phyloP scores from a whole-genome alignment of 257 asterid species.

The Gardenia jasminoides region DNA sequence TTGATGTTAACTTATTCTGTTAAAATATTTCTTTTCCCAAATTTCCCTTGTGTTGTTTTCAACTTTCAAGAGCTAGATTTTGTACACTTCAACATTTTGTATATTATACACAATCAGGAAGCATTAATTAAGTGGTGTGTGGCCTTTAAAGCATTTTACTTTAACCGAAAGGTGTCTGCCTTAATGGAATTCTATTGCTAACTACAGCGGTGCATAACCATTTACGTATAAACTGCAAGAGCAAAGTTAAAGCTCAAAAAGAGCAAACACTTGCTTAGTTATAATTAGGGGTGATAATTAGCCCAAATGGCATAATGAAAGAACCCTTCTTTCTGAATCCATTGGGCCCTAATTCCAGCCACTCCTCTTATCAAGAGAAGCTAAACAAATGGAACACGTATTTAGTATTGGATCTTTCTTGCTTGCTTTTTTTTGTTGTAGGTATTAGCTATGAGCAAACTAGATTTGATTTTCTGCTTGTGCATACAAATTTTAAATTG shows the following conservation, averaged over 20 bases:
- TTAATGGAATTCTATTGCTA: not conserved
- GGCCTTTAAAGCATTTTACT: constrained; percentile 6
- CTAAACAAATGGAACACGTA: not conserved
- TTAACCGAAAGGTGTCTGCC: constrained; percentile 22
- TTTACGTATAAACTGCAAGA: not conserved
- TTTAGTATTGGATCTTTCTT: not conserved
- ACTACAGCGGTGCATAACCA: not conserved
- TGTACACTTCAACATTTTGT: not conserved
- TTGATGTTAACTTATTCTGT: not conserved
- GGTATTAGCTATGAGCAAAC: not conserved
- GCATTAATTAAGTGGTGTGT: constrained; percentile 12
- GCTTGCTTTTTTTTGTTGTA: not conserved
- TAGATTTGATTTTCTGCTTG: not conserved
- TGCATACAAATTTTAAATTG: too few relatives aligned
- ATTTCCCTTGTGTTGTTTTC: not conserved
- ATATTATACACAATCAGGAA: not conserved
- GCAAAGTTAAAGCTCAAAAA: not conserved
- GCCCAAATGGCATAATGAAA: constrained; percentile 11
- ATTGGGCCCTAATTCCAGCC: constrained; percentile 3
- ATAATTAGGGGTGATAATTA: constrained; percentile 11
- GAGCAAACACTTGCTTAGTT: not conserved
- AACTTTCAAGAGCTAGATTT: not conserved
- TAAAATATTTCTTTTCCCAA: not conserved
- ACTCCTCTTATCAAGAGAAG: not conserved
- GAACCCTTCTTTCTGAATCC: constrained; percentile 1